These are phyloP conservation scores for Ceratobasidium sp. DNA, from an alignment of 1,284 basidiomycete species.

Conservation along the genomic window DNA sequence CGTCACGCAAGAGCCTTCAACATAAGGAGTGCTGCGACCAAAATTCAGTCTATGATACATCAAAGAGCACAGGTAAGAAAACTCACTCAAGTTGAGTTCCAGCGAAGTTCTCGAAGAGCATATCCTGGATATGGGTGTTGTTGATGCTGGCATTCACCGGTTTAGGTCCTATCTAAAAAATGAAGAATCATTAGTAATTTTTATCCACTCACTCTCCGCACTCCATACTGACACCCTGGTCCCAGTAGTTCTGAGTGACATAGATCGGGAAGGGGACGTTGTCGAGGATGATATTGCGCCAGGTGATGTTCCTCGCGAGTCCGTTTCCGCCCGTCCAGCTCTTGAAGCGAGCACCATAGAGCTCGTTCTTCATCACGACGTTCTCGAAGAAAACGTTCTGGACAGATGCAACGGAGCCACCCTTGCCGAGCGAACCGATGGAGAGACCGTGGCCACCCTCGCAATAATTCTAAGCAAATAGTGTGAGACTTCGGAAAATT, in stretches of 20 bases:
- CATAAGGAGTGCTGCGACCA: conserved; percentile 59
- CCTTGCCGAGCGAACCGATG: conserved; percentile 67
- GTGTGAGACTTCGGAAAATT: background rate
- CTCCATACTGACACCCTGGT: conserved; percentile 60
- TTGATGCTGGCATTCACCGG: conserved; percentile 60
- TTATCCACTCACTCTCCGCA: background rate
- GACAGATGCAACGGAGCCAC: conserved; percentile 64
- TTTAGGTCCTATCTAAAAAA: conserved; percentile 54
- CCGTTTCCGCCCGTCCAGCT: conserved; percentile 70
- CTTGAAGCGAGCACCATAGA: conserved; percentile 73
- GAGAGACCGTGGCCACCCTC: conserved; percentile 70
- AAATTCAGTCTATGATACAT: background rate
- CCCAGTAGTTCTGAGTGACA: conserved; percentile 73
- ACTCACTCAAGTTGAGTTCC: conserved; percentile 66
- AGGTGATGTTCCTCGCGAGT: conserved; percentile 66
- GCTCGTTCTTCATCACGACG: conserved; percentile 62
- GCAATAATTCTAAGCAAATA: conserved; percentile 42
- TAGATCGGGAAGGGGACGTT: conserved; percentile 71
- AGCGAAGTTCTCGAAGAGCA: conserved; percentile 65
- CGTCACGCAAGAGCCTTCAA: conserved; percentile 67
- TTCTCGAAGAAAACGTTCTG: conserved; percentile 69
- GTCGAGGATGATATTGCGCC: conserved; percentile 65
- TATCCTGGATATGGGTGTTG: conserved; percentile 67
- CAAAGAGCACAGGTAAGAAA: background rate
- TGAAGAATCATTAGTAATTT: conserved; percentile 30